A percentile compares a stretch with the other conserved stretches of the same genome.
Conservation (phyloP, 2,329 filamentous ascomycete genomes). For the Diaporthe ampelina region DNA sequence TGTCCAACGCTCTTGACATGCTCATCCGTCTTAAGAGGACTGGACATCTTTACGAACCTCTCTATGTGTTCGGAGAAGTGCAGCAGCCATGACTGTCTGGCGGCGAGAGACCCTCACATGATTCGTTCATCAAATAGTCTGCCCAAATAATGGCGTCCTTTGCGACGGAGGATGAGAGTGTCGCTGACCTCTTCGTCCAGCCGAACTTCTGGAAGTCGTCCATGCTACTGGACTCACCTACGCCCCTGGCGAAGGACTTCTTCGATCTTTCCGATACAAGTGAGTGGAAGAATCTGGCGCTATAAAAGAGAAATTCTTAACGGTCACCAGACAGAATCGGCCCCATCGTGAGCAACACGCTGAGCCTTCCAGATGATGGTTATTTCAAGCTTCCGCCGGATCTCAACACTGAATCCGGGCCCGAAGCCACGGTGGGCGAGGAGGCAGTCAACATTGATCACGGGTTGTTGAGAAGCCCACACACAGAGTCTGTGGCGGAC, state of each 20-base stretch:
- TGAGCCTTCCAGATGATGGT: slow-evolving; percentile 9
- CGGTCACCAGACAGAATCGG: slow-evolving; percentile 29
- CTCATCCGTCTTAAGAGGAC: background rate
- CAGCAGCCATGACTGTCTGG: background rate
- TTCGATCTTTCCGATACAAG: slow-evolving; percentile 59
- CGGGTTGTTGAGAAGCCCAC: slow-evolving; percentile 22
- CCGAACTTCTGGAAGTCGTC: slow-evolving; percentile 73
- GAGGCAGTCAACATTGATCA: slow-evolving; percentile 4
- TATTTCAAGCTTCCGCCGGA: slow-evolving; percentile 55
- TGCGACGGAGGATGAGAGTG: slow-evolving; percentile 58
- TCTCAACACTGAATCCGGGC: slow-evolving; percentile 40
- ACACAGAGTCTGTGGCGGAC: slow-evolving; percentile 49
- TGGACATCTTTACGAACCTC: background rate
- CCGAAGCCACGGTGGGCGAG: slow-evolving; percentile 19
- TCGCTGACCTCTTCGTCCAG: slow-evolving; percentile 72
- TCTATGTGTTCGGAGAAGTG: background rate
- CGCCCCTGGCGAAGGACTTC: slow-evolving; percentile 50
- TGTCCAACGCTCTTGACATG: background rate
- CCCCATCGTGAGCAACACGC: slow-evolving; percentile 13
- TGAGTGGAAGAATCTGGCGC: slow-evolving; percentile 41
- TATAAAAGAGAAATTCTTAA: background rate
- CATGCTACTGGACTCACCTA: slow-evolving; percentile 57
- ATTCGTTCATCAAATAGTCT: background rate
- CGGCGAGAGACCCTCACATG: background rate
- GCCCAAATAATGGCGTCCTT: slow-evolving; percentile 34